These are phyloP conservation scores for Juglanconis sp. DNA, from an alignment of 2,329 filamentous ascomycete species.

Conservation along the genomic window DNA sequence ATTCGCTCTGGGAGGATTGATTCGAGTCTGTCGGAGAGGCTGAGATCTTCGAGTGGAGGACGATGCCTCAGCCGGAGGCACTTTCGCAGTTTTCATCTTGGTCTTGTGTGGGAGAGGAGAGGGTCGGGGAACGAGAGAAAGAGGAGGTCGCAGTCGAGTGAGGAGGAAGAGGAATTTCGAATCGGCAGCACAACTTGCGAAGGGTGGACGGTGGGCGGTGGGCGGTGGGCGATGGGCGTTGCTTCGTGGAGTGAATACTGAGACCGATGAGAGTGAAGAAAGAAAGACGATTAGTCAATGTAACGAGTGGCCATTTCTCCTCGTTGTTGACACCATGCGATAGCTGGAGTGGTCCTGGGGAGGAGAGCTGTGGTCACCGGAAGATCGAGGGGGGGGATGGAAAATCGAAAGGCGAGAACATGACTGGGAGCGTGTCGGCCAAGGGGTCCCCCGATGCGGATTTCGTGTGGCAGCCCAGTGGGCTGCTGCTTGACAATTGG, in stretches of 20 bases:
- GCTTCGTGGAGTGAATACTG: not conserved
- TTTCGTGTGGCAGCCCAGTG: not conserved
- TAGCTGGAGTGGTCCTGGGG: not conserved
- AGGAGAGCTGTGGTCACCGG: not conserved
- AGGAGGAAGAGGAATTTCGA: not conserved
- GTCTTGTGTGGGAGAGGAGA: conserved; percentile 8
- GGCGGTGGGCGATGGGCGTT: not conserved
- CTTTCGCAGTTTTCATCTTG: conserved; percentile 56
- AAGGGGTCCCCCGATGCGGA: conserved; percentile 4
- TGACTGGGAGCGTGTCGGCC: conserved; percentile 13
- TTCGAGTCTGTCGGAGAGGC: conserved; percentile 62
- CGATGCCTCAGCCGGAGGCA: conserved; percentile 36
- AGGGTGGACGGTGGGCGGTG: not conserved
- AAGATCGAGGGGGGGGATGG: not conserved
- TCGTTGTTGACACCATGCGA: not conserved
- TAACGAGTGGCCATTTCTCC: conserved; percentile 8
- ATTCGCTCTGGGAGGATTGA: conserved; percentile 58
- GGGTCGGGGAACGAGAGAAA: conserved; percentile 11
- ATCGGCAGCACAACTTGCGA: not conserved
- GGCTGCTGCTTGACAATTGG: not conserved
- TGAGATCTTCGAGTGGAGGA: conserved; percentile 58
- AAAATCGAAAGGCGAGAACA: conserved; percentile 7
- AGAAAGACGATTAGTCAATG: not conserved
- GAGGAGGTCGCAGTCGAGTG: conserved; percentile 12
- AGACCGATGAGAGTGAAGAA: not conserved